Evolutionary conservation across 345 rosid genomes (phyloP).

Genomic region (Linum lewisii): DNA sequence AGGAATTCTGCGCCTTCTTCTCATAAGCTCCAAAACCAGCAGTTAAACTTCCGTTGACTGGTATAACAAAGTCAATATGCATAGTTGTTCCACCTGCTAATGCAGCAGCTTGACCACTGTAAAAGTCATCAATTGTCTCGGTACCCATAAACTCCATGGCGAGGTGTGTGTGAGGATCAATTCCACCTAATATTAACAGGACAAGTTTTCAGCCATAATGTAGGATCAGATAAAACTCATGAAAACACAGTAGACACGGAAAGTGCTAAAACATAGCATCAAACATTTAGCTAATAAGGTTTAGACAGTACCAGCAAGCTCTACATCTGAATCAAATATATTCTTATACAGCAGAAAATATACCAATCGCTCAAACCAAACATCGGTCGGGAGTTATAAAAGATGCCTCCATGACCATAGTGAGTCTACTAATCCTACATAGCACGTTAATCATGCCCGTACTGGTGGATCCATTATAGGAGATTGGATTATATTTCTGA

Average conservation of each 20-base stretch:
- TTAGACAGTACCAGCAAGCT: neutral
- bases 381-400: too few species aligned
- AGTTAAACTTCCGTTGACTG: constrained; percentile 61
- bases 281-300: neutral
- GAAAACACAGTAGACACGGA: neutral
- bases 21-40: constrained; percentile 71
- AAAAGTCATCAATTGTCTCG: constrained; percentile 74
- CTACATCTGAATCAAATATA: too few species aligned
- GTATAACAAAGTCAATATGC: constrained; percentile 93
- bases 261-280: neutral
- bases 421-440: too few species aligned
- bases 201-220: neutral
- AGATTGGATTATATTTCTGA: too few species aligned
- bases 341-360: neutral
- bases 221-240: neutral
- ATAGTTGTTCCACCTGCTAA: constrained; percentile 97
- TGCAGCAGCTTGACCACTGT: constrained; percentile 98
- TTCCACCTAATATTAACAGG: constrained; percentile 50
- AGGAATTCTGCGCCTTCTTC: constrained; percentile 56
- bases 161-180: constrained; percentile 93
- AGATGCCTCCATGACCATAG: too few species aligned
- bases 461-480: too few species aligned
- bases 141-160: constrained; percentile 73
- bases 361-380: neutral
- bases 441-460: too few species aligned